phyloP scores from a whole-genome alignment of 306 rosid genomes.

The Cicer pinnatifidum region DNA sequence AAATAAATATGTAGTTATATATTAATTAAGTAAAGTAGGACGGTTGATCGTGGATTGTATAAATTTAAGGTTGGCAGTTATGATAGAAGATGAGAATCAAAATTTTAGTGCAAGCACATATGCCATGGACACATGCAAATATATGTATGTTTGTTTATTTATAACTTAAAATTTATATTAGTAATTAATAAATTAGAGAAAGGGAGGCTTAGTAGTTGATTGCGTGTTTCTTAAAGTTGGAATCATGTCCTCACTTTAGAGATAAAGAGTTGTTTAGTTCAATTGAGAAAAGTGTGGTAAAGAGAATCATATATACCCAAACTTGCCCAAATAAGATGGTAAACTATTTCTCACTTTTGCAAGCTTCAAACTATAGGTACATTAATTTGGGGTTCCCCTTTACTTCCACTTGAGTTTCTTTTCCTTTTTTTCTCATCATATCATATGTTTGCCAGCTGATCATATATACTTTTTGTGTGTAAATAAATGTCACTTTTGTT shows the following conservation, averaged over 20 bases:
- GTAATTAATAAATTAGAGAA: constrained; percentile 30
- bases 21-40: background rate
- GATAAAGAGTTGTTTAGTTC: constrained; percentile 42
- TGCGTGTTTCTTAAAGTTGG: constrained; percentile 56
- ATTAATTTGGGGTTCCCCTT: constrained; percentile 34
- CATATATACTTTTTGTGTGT: constrained; percentile 24
- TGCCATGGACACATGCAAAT: constrained; percentile 45
- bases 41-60: background rate
- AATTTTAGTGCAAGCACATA: constrained; percentile 42
- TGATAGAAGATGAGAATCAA: constrained; percentile 3
- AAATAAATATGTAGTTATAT: background rate
- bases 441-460: constrained; percentile 8
- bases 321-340: constrained; percentile 41
- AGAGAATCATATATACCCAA: constrained; percentile 39
- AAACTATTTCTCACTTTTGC: constrained; percentile 42
- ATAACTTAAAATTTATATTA: background rate
- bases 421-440: constrained; percentile 38
- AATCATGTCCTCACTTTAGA: constrained; percentile 47
- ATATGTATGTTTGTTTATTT: constrained; percentile 2
- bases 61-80: background rate
- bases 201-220: constrained; percentile 13
- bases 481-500: constrained; percentile 27
- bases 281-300: constrained; percentile 39
- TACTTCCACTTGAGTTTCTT: constrained; percentile 40
- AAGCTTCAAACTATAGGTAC: constrained; percentile 43